These are phyloP conservation scores for Annulohypoxylon moriforme DNA, from an alignment of 495 filamentous ascomycete species.

Conservation along the genomic window DNA sequence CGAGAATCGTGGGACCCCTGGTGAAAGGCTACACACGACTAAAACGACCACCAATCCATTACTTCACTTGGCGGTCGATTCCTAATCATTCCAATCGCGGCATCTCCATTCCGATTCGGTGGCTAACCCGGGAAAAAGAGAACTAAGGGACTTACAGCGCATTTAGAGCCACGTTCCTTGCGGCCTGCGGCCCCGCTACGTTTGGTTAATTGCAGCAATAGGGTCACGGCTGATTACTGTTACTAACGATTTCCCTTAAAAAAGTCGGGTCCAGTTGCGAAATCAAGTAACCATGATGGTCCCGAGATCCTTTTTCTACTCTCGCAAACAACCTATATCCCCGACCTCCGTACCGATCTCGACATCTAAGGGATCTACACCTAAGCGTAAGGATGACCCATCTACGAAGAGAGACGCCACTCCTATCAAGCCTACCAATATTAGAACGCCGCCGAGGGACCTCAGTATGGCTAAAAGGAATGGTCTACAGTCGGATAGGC, in stretches of 20 bases:
- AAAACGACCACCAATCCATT: constrained; percentile 51
- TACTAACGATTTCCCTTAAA: constrained; percentile 47
- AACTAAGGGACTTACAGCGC: constrained; percentile 6
- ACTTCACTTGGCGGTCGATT: constrained; percentile 29
- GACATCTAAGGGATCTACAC: constrained; percentile 21
- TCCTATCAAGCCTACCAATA: constrained; percentile 18
- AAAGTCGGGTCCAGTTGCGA: constrained; percentile 38
- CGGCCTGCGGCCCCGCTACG: constrained; percentile 23
- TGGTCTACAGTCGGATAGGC: constrained; percentile 36
- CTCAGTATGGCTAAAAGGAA: constrained; percentile 47
- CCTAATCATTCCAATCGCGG: constrained; percentile 33
- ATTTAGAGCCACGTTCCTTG: constrained; percentile 35
- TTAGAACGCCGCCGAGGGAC: constrained; percentile 30
- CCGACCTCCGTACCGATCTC: constrained; percentile 26
- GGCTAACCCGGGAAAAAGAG: constrained; percentile 23
- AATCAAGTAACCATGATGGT: constrained; percentile 51
- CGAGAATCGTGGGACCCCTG: constrained; percentile 47
- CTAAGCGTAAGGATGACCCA: constrained; percentile 50
- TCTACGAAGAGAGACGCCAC: constrained; percentile 28
- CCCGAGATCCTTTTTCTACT: constrained; percentile 53
- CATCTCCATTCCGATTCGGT: constrained; percentile 38
- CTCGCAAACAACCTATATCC: constrained; percentile 28
- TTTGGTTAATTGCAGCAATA: constrained; percentile 38
- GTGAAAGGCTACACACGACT: constrained; percentile 52
- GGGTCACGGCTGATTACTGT: constrained; percentile 47